Conservation (phyloP, 2,329 filamentous ascomycete species). For the Fusarium pseudocircinatum region DNA sequence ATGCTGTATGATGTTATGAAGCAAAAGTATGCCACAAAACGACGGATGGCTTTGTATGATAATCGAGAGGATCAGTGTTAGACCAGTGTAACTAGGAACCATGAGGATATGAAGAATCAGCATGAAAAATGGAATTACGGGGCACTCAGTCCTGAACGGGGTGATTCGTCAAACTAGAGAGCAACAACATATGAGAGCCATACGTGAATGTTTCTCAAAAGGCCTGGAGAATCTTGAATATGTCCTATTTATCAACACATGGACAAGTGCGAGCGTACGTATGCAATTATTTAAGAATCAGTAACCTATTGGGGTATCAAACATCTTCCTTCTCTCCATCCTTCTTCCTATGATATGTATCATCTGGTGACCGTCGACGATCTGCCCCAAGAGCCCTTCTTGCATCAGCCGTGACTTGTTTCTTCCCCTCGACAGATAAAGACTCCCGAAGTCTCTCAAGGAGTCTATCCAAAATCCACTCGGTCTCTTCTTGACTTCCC, state of each 20-base stretch:
- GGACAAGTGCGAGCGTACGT: background rate
- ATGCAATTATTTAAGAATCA: background rate
- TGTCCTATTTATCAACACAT: background rate
- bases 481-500: constrained; percentile 72
- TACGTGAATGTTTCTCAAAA: background rate
- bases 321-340: background rate
- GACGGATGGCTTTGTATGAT: constrained; percentile 7
- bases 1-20: constrained; percentile 10
- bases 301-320: constrained; percentile 1
- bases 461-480: constrained; percentile 77
- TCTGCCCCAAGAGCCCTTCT: constrained; percentile 11
- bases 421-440: constrained; percentile 36
- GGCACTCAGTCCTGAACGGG: background rate
- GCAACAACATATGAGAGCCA: background rate
- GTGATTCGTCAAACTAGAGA: background rate
- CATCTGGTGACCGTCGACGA: constrained; percentile 1
- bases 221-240: background rate
- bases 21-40: background rate
- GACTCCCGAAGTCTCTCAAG: constrained; percentile 60
- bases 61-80: background rate
- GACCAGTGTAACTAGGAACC: background rate
- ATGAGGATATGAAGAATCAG: background rate
- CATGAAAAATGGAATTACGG: background rate
- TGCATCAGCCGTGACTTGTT: constrained; percentile 11
- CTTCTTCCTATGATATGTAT: background rate